A percentile compares a stretch with the other conserved stretches of the same genome.
These are phyloP conservation scores for Macrolepiota albuminosa DNA, from an alignment of 768 basidiomycete genomes.

Conservation along the genomic window DNA sequence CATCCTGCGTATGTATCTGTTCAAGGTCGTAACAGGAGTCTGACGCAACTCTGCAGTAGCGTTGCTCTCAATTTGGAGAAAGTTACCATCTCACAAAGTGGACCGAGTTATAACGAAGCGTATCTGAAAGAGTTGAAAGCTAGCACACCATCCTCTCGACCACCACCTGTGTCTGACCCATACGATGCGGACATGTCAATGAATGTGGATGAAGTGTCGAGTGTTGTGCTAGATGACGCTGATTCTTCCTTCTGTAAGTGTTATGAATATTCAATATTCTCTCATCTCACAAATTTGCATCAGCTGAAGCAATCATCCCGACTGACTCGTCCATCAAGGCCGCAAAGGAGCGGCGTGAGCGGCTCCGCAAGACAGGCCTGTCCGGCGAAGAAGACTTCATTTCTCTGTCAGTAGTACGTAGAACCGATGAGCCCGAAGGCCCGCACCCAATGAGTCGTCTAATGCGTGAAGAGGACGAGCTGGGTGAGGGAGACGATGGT, in stretches of 20 bases:
- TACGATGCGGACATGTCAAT: conserved; percentile 50
- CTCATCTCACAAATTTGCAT: not conserved
- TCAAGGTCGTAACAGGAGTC: conserved; percentile 3
- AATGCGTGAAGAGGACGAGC: conserved; percentile 80
- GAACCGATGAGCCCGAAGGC: conserved; percentile 50
- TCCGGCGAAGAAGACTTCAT: conserved; percentile 68
- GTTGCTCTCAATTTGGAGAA: conserved; percentile 49
- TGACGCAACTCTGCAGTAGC: conserved; percentile 25
- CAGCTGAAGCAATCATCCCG: conserved; percentile 49
- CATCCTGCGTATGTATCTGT: conserved; percentile 42
- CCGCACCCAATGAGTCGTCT: conserved; percentile 85
- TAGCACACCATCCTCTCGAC: conserved; percentile 59
- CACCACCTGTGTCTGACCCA: conserved; percentile 31
- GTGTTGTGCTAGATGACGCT: conserved; percentile 26
- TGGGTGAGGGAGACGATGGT: conserved; percentile 90
- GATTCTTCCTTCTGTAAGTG: conserved; percentile 26
- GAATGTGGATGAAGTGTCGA: conserved; percentile 36
- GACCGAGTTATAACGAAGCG: conserved; percentile 66
- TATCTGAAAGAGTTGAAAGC: conserved; percentile 79
- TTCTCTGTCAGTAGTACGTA: conserved; percentile 64
- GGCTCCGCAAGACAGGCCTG: conserved; percentile 46
- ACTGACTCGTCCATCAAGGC: conserved; percentile 66
- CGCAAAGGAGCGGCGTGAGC: conserved; percentile 74
- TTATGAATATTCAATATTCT: not conserved
- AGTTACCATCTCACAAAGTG: conserved; percentile 48